Evolutionary conservation across 805 yeast species (phyloP).

Genomic region (Cyberlindnera mycetangii): DNA sequence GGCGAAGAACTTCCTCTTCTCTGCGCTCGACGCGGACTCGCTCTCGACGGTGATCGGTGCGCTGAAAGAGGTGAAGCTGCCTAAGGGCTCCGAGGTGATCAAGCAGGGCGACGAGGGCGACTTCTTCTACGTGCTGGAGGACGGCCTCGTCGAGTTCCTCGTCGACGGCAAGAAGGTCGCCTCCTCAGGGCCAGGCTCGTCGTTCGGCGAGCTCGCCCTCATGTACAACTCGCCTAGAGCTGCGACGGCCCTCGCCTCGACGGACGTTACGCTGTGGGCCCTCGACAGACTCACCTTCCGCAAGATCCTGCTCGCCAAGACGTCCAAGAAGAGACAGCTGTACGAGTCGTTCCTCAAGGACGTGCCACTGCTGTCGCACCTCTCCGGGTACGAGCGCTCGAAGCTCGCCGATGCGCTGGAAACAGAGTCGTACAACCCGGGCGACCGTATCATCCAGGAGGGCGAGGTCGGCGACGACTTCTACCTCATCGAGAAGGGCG

Average conservation of each 20-base stretch:
- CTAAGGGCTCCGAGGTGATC: constrained; percentile 64
- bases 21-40: constrained; percentile 75
- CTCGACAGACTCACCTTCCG: constrained; percentile 91
- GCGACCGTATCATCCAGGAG: constrained; percentile 73
- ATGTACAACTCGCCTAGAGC: constrained; percentile 98
- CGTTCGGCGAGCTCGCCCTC: constrained; percentile 94
- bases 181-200: constrained; percentile 79
- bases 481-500: constrained; percentile 76
- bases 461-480: constrained; percentile 84
- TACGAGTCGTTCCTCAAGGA: constrained; percentile 86
- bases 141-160: constrained; percentile 77
- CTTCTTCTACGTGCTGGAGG: constrained; percentile 81
- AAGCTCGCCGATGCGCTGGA: constrained; percentile 93
- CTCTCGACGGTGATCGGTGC: constrained; percentile 77
- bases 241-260: constrained; percentile 78
- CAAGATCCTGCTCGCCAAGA: constrained; percentile 84
- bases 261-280: constrained; percentile 83
- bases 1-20: constrained; percentile 79
- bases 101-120: constrained; percentile 95
- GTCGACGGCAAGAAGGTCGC: constrained; percentile 66
- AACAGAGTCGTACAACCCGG: constrained; percentile 68
- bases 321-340: constrained; percentile 84
- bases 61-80: constrained; percentile 66
- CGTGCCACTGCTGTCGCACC: constrained; percentile 73
- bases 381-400: constrained; percentile 78